Conservation (phyloP, 139 green algal species). For the Chlamydomonas eustigma region DNA sequence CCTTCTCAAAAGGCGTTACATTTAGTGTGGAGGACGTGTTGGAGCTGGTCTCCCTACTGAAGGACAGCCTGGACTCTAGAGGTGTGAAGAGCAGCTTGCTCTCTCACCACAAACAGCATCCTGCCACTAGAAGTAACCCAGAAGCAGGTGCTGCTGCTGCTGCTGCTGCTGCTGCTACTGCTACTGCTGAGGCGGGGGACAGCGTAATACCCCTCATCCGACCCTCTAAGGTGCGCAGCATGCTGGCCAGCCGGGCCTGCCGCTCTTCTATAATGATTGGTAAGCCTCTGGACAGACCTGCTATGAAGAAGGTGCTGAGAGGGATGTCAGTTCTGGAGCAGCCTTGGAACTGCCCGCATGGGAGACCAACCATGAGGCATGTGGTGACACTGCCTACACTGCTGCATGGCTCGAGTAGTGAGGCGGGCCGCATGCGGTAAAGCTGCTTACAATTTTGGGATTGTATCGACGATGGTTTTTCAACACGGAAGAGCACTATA, state of each 20-base stretch:
- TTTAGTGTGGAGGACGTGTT: constrained; percentile 64
- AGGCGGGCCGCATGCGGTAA: too few species aligned
- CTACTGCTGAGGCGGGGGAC: too few species aligned
- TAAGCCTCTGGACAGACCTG: constrained; percentile 46
- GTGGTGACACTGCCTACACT: constrained; percentile 58
- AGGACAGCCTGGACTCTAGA: background rate
- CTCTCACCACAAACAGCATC: too few species aligned
- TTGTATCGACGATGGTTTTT: too few species aligned
- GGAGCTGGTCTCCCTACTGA: constrained; percentile 54
- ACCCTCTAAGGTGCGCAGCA: constrained; percentile 60
- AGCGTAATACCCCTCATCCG: too few species aligned
- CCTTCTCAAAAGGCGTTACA: constrained; percentile 49
- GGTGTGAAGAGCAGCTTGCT: background rate
- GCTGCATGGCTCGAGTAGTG: too few species aligned
- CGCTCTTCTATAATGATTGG: constrained; percentile 95
- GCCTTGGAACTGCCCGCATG: constrained; percentile 98
- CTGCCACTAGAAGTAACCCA: too few species aligned
- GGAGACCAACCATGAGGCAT: constrained; percentile 94
- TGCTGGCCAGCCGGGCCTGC: constrained; percentile 92
- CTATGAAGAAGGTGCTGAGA: constrained; percentile 70
- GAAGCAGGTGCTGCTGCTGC: too few species aligned
- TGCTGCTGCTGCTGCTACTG: too few species aligned
- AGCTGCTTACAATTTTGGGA: too few species aligned
- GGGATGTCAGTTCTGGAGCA: constrained; percentile 69
- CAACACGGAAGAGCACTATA: too few species aligned